phyloP scores from a whole-genome alignment of 371 early-diverging fungal species.

The Saksenaea vasiformis region DNA sequence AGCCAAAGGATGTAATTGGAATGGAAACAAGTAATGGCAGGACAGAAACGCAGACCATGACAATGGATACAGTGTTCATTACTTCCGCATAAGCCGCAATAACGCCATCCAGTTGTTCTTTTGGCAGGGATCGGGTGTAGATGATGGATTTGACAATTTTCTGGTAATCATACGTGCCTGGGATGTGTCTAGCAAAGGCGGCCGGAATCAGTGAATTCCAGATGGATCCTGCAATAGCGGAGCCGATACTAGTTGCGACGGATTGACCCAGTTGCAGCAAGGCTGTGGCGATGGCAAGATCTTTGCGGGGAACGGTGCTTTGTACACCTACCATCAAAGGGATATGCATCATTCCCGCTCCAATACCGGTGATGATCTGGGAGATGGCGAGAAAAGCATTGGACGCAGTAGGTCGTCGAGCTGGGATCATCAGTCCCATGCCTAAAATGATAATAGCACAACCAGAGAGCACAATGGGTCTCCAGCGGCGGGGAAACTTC shows the following conservation, averaged over 20 bases:
- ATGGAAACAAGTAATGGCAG: constrained; percentile 17
- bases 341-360: constrained; percentile 44
- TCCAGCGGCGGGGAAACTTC: constrained; percentile 31
- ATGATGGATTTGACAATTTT: constrained; percentile 23
- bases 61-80: constrained; percentile 27
- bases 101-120: constrained; percentile 23
- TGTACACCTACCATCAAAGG: constrained; percentile 21
- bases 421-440: constrained; percentile 52
- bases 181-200: constrained; percentile 32
- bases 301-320: constrained; percentile 30
- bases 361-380: constrained; percentile 46
- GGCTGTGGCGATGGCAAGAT: constrained; percentile 44
- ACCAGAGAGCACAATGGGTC: constrained; percentile 37
- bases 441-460: constrained; percentile 35
- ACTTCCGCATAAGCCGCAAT: constrained; percentile 36
- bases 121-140: constrained; percentile 23
- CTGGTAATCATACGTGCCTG: constrained; percentile 36
- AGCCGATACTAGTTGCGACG: constrained; percentile 42
- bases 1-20: constrained; percentile 16
- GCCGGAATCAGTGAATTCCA: constrained; percentile 49
- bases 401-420: constrained; percentile 37
- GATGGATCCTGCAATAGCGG: constrained; percentile 46
- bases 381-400: constrained; percentile 45
- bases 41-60: constrained; percentile 21
- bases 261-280: constrained; percentile 38